Evolutionary conservation across 176 grass and related monocot species (phyloP).

Genomic region (Oryza punctata): DNA sequence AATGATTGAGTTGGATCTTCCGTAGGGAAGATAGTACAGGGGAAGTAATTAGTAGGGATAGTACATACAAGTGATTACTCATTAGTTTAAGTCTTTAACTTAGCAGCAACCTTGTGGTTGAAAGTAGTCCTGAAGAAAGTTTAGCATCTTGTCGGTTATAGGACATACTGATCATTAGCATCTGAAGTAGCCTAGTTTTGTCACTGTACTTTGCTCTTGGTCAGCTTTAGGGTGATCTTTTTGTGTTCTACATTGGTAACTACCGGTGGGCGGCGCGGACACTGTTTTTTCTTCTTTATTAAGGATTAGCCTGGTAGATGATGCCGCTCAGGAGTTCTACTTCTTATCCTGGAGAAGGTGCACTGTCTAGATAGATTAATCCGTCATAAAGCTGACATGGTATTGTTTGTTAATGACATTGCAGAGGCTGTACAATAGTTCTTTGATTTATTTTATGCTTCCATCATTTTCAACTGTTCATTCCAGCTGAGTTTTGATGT

Average conservation of each 20-base stretch:
- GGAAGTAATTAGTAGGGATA: conserved; percentile 1
- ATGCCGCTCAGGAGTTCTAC: background rate
- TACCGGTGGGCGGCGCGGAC: background rate
- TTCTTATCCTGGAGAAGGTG: background rate
- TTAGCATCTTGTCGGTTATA: background rate
- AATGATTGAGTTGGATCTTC: conserved; percentile 1
- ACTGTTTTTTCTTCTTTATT: background rate
- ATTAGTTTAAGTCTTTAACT: background rate
- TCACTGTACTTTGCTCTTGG: background rate
- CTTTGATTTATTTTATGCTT: background rate
- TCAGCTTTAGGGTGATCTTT: background rate
- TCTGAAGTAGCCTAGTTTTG: background rate
- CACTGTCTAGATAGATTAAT: background rate
- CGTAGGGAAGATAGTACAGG: background rate
- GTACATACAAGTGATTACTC: conserved; percentile 8
- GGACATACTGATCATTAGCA: background rate
- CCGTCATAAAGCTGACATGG: background rate
- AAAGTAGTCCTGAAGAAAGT: conserved; percentile 6
- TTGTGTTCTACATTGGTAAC: background rate
- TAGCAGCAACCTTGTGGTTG: conserved; percentile 11
- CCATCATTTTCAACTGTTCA: background rate
- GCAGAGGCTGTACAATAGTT: background rate
- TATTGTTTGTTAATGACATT: background rate
- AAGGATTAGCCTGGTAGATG: background rate
- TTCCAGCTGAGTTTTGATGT: background rate